Percentiles rank a stretch among this genome's conserved stretches.
These are phyloP conservation scores for Metschnikowia lochheadii DNA, from an alignment of 805 yeast species.

Conservation along the genomic window DNA sequence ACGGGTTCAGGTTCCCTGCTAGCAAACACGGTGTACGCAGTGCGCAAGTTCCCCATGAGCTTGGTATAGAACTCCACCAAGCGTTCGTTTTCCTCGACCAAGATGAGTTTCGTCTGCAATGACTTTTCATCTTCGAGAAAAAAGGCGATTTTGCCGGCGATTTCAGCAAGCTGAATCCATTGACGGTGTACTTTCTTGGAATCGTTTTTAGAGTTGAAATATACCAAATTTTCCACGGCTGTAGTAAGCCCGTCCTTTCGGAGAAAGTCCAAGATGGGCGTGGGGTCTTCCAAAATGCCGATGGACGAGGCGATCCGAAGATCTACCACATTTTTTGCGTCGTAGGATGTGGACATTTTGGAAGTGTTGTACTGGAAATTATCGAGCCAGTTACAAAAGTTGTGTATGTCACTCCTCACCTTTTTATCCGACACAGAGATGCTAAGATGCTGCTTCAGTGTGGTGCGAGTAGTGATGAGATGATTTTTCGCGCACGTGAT, in stretches of 20 bases:
- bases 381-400: no score
- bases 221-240: slow-evolving; percentile 40
- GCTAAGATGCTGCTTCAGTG: background rate
- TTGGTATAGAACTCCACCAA: slow-evolving; percentile 42
- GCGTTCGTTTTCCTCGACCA: slow-evolving; percentile 19
- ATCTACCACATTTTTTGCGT: slow-evolving; percentile 6
- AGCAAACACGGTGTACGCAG: slow-evolving; percentile 64
- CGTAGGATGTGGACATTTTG: background rate
- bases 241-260: slow-evolving; percentile 25
- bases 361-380: no score
- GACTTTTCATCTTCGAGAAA: slow-evolving; percentile 17
- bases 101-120: slow-evolving; percentile 10
- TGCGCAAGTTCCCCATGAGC: slow-evolving; percentile 51
- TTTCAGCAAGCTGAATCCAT: slow-evolving; percentile 18
- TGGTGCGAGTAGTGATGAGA: background rate
- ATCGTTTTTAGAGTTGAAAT: slow-evolving; percentile 46
- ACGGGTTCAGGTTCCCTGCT: slow-evolving; percentile 55
- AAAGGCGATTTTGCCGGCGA: slow-evolving; percentile 30
- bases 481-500: slow-evolving; percentile 3
- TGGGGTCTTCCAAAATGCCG: slow-evolving; percentile 13
- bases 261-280: slow-evolving; percentile 25
- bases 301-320: slow-evolving; percentile 9
- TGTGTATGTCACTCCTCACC: background rate
- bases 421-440: background rate
- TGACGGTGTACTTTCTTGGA: slow-evolving; percentile 45